Conservation (phyloP, 768 basidiomycete species). For the Holtermannia corniformis region DNA sequence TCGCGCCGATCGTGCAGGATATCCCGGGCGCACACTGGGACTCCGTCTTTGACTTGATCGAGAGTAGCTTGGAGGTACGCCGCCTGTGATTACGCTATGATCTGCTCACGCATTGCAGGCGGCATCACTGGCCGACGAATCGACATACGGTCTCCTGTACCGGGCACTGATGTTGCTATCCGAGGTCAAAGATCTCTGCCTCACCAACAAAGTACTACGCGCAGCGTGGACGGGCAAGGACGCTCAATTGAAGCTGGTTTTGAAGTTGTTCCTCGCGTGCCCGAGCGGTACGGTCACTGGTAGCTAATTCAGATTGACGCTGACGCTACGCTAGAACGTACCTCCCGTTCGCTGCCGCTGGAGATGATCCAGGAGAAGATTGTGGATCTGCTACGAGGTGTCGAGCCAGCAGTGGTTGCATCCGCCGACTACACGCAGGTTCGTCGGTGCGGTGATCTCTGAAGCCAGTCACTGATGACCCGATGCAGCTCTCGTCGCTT, state of each 20-base stretch:
- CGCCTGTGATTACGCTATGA: neutral
- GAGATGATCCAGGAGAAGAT: constrained; percentile 55
- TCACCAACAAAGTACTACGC: constrained; percentile 63
- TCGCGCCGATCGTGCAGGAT: constrained; percentile 81
- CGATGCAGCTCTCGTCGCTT: constrained; percentile 64
- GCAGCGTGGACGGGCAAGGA: constrained; percentile 57
- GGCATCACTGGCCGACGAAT: constrained; percentile 52
- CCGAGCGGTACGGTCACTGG: constrained; percentile 18
- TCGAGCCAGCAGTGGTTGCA: constrained; percentile 51
- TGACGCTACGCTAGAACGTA: constrained; percentile 9
- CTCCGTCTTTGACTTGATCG: constrained; percentile 76
- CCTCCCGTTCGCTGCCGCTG: constrained; percentile 52
- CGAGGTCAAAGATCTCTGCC: constrained; percentile 58
- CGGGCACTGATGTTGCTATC: constrained; percentile 61
- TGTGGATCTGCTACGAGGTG: constrained; percentile 57
- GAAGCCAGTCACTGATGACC: neutral
- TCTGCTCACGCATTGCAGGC: constrained; percentile 43
- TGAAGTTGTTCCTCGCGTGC: constrained; percentile 50
- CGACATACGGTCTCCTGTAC: constrained; percentile 55
- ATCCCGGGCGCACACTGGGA: constrained; percentile 86
- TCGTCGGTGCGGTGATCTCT: constrained; percentile 7
- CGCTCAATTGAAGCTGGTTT: constrained; percentile 52
- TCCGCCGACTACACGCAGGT: constrained; percentile 59
- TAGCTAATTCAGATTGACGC: neutral
- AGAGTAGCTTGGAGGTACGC: constrained; percentile 75